Evolutionary conservation across 2,329 filamentous ascomycete genomes (phyloP).

Genomic region (Botrytis hyacinthi): DNA sequence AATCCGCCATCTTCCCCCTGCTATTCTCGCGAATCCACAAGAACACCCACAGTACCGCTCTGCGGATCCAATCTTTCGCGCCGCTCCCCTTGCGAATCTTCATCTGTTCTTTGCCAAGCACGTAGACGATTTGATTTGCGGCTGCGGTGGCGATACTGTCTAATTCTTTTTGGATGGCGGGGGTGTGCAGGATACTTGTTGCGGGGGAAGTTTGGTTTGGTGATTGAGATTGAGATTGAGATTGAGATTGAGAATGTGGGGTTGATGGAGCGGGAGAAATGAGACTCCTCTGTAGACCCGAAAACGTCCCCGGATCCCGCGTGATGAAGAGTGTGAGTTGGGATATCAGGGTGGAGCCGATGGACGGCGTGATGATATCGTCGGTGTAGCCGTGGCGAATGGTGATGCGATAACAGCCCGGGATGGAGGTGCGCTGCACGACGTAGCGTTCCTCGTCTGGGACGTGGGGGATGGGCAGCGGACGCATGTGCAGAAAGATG

Average conservation of each 20-base stretch:
- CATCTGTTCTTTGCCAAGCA: constrained; percentile 63
- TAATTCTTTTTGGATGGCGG: constrained; percentile 42
- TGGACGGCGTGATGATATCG: constrained; percentile 63
- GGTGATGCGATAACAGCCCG: constrained; percentile 66
- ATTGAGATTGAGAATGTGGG: not conserved
- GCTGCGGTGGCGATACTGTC: constrained; percentile 46
- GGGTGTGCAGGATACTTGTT: constrained; percentile 28
- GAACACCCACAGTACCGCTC: constrained; percentile 52
- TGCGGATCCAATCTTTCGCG: constrained; percentile 40
- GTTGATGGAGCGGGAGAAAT: not conserved
- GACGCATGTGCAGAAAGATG: constrained; percentile 73
- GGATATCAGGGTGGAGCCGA: constrained; percentile 58
- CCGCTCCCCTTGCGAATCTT: constrained; percentile 44
- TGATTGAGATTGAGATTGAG: too few relatives aligned
- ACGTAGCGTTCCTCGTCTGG: constrained; percentile 48
- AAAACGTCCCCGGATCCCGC: constrained; percentile 35
- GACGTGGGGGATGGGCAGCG: constrained; percentile 58
- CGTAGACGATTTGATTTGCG: constrained; percentile 51
- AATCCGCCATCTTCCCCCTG: constrained; percentile 62
- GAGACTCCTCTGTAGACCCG: not conserved
- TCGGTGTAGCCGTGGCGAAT: constrained; percentile 73
- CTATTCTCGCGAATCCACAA: constrained; percentile 66
- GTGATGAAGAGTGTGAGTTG: constrained; percentile 54
- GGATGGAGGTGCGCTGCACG: constrained; percentile 45
- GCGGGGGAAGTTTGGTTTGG: not conserved